A percentile compares a stretch with the other conserved stretches of the same genome.
Conservation (phyloP, 371 early-diverging fungal species). For the Encephalitozoon romaleae region DNA sequence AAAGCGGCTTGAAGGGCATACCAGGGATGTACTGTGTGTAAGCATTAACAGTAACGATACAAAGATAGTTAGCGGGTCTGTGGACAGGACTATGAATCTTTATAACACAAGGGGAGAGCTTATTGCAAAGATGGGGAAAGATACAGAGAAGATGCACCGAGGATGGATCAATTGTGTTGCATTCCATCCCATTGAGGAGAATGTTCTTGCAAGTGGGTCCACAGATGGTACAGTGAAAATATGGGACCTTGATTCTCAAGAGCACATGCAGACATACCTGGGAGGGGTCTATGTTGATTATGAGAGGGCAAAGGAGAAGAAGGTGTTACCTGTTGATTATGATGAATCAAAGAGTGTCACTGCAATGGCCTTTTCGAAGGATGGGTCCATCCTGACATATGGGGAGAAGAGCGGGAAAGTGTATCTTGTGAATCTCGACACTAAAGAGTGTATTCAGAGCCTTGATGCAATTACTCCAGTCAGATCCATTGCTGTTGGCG, state of each 20-base stretch:
- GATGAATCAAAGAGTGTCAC: conserved; percentile 39
- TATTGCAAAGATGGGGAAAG: conserved; percentile 17
- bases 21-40: conserved; percentile 32
- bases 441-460: conserved; percentile 26
- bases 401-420: conserved; percentile 54
- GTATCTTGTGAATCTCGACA: conserved; percentile 50
- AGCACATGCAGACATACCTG: conserved; percentile 62
- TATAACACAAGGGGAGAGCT: conserved; percentile 55
- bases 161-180: conserved; percentile 47
- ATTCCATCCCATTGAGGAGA: conserved; percentile 47
- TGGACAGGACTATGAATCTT: conserved; percentile 48
- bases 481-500: conserved; percentile 51
- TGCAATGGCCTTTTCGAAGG: conserved; percentile 51
- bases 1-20: conserved; percentile 32
- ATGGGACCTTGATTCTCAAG: conserved; percentile 59
- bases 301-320: conserved; percentile 15
- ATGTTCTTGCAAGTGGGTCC: conserved; percentile 46
- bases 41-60: conserved; percentile 42
- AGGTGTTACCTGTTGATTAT: background rate
- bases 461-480: conserved; percentile 44
- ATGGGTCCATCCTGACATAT: conserved; percentile 57
- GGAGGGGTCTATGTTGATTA: conserved; percentile 56
- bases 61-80: conserved; percentile 56
- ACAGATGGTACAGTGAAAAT: conserved; percentile 55
- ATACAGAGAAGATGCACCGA: conserved; percentile 37